Conservation (phyloP, 2,329 filamentous ascomycete species). For the Leptodontidium sp. region DNA sequence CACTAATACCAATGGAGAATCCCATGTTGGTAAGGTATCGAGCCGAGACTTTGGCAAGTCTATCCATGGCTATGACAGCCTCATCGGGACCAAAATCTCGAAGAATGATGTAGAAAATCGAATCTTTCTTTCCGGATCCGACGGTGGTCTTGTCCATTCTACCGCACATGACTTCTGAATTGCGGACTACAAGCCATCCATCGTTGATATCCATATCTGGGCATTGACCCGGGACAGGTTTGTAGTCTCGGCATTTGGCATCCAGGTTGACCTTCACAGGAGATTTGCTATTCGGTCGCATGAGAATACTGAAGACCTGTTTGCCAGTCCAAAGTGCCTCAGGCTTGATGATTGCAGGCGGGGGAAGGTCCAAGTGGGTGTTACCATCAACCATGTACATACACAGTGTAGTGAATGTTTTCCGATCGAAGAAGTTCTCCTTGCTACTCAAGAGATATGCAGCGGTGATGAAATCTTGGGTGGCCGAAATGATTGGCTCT, state of each 20-base stretch:
- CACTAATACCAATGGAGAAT: conserved; percentile 95
- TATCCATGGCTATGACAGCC: conserved; percentile 91
- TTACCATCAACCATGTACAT: conserved; percentile 91
- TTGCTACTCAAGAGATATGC: conserved; percentile 92
- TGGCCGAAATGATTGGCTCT: conserved; percentile 97
- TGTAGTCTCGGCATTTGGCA: conserved; percentile 87
- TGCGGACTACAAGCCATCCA: conserved; percentile 89
- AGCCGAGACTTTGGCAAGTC: conserved; percentile 88
- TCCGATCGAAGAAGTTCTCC: conserved; percentile 89
- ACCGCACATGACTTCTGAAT: conserved; percentile 97
- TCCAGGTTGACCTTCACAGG: conserved; percentile 90
- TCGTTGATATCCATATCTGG: conserved; percentile 87
- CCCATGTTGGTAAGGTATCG: conserved; percentile 88
- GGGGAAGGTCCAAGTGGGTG: conserved; percentile 82
- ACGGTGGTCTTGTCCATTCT: conserved; percentile 98
- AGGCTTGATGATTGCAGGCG: conserved; percentile 86
- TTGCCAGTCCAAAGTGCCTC: conserved; percentile 95
- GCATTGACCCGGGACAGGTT: conserved; percentile 61
- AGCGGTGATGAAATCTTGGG: conserved; percentile 98
- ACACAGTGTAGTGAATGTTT: conserved; percentile 87
- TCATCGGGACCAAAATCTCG: conserved; percentile 92
- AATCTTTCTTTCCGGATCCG: conserved; percentile 97
- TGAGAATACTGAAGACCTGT: conserved; percentile 89
- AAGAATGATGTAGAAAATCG: conserved; percentile 95
- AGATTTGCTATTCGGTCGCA: conserved; percentile 87